These are phyloP conservation scores for Daldinia childiae DNA, from an alignment of 495 filamentous ascomycete species.

Conservation along the genomic window DNA sequence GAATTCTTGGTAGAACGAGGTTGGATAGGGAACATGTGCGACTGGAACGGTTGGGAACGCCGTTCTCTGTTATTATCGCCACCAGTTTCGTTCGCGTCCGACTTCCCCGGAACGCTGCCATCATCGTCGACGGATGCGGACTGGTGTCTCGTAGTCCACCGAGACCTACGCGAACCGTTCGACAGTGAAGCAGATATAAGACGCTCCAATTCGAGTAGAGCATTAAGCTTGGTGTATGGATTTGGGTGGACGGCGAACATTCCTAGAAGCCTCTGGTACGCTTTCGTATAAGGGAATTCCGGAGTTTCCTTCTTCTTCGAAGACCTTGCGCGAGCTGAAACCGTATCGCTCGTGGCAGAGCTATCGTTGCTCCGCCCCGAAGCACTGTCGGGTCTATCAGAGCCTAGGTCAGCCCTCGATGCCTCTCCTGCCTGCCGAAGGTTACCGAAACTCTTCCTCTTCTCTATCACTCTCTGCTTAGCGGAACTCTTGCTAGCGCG, in stretches of 20 bases:
- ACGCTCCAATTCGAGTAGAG: slow-evolving; percentile 82
- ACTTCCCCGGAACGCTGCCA: slow-evolving; percentile 25
- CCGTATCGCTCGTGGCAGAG: slow-evolving; percentile 54
- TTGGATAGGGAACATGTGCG: slow-evolving; percentile 47
- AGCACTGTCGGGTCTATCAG: slow-evolving; percentile 45
- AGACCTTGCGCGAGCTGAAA: slow-evolving; percentile 47
- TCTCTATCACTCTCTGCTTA: slow-evolving; percentile 65
- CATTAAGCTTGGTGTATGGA: slow-evolving; percentile 84
- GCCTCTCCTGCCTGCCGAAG: slow-evolving; percentile 54
- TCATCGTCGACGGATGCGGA: slow-evolving; percentile 36
- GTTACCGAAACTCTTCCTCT: slow-evolving; percentile 66
- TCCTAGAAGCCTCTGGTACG: slow-evolving; percentile 80
- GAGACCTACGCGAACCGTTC: slow-evolving; percentile 48
- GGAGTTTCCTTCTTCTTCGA: slow-evolving; percentile 54
- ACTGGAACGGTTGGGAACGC: slow-evolving; percentile 65
- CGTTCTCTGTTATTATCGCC: slow-evolving; percentile 76
- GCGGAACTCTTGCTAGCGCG: slow-evolving; percentile 53
- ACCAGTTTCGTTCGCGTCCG: slow-evolving; percentile 24
- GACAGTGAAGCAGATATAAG: slow-evolving; percentile 81
- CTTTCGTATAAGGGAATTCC: slow-evolving; percentile 75
- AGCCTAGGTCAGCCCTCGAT: slow-evolving; percentile 44
- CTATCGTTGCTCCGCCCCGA: slow-evolving; percentile 53
- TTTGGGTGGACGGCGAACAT: slow-evolving; percentile 93
- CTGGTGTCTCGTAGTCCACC: slow-evolving; percentile 43
- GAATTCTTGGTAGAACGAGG: slow-evolving; percentile 44